Percentiles rank a stretch among this genome's conserved stretches.
phyloP scores from a whole-genome alignment of 108 stramenopile genomes.

The Aurantiochytrium sp. region DNA sequence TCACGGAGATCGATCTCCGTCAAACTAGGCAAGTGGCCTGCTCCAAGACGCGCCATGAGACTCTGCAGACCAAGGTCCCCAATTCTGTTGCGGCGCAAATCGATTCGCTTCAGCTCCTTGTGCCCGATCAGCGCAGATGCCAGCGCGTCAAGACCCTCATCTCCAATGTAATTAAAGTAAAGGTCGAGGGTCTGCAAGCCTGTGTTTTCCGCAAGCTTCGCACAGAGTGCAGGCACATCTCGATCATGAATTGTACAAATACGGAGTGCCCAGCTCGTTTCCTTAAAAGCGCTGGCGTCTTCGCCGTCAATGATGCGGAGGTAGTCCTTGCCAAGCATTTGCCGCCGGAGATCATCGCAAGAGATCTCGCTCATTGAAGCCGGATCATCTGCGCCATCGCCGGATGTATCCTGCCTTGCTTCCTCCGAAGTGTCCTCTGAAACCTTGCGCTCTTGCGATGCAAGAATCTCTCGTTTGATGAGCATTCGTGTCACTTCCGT shows the following conservation, averaged over 20 bases:
- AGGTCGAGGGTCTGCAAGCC: neutral
- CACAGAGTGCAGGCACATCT: neutral
- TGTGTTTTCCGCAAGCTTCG: neutral
- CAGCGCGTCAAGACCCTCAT: neutral
- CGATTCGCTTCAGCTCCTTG: neutral
- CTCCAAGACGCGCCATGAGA: neutral
- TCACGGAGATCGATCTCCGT: neutral
- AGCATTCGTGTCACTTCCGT: neutral
- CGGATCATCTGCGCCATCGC: too few relatives aligned
- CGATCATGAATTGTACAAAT: constrained; percentile 4
- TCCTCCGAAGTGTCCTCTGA: too few relatives aligned
- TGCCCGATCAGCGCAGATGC: neutral
- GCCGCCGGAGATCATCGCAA: neutral
- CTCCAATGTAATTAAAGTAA: neutral
- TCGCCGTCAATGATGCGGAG: neutral
- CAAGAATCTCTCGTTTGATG: neutral
- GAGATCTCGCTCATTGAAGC: neutral
- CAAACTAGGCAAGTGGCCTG: neutral
- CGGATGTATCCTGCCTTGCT: too few relatives aligned
- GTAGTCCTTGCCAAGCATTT: neutral
- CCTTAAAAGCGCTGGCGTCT: neutral
- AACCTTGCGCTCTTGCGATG: neutral
- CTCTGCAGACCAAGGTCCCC: neutral
- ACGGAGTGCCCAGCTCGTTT: neutral
- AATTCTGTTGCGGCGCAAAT: neutral